Conservation (phyloP, 805 yeast genomes). For the Wickerhamomyces strasburgensis region DNA sequence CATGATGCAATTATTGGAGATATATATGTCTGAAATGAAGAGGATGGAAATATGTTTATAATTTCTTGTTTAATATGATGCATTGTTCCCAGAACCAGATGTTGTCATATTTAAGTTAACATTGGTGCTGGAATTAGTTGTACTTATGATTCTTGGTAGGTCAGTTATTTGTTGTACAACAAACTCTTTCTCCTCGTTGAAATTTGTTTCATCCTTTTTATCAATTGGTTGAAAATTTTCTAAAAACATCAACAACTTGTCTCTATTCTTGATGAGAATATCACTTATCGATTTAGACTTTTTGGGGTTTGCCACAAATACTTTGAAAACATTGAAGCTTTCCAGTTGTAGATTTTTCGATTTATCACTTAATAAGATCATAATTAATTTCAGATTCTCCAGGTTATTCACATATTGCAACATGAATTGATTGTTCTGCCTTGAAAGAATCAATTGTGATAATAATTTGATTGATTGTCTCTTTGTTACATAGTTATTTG, state of each 20-base stretch:
- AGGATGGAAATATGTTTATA: too few relatives aligned
- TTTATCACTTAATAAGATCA: constrained; percentile 83
- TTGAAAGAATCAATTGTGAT: constrained; percentile 63
- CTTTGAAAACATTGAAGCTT: constrained; percentile 89
- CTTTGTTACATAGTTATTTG: constrained; percentile 84
- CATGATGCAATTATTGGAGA: too few relatives aligned
- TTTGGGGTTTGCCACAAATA: constrained; percentile 94
- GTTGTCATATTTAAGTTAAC: too few relatives aligned
- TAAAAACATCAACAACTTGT: constrained; percentile 66
- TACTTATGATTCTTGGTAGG: constrained; percentile 51
- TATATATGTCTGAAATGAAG: too few relatives aligned
- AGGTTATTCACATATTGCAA: constrained; percentile 73
- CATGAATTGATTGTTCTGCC: constrained; percentile 69
- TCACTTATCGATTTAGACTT: constrained; percentile 77
- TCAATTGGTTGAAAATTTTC: constrained; percentile 56
- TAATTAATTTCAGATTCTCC: constrained; percentile 76
- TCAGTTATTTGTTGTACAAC: constrained; percentile 69
- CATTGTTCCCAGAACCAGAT: not conserved
- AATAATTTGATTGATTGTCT: constrained; percentile 82
- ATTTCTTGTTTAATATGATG: not conserved
- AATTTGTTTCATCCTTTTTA: constrained; percentile 56
- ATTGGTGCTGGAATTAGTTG: constrained; percentile 1
- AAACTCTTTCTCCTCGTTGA: constrained; percentile 76
- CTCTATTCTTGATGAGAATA: constrained; percentile 78
- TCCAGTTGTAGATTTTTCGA: constrained; percentile 86